These are phyloP conservation scores for Quambalaria eucalypti DNA, from an alignment of 1,284 basidiomycete genomes.

Conservation along the genomic window DNA sequence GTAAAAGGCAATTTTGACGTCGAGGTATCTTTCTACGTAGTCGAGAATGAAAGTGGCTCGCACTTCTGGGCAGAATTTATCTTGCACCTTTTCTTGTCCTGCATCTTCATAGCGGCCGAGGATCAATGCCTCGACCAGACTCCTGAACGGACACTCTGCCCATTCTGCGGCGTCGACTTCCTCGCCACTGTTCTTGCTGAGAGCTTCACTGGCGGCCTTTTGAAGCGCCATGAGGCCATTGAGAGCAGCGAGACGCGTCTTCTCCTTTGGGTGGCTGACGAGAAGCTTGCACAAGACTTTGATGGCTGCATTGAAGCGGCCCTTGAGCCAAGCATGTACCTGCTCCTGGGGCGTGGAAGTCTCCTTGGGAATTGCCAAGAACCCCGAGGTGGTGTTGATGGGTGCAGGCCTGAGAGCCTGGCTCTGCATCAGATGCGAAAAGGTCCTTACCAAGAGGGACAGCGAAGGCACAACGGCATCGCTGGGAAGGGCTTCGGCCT, in stretches of 20 bases:
- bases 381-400: background rate
- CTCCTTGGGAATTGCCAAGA: background rate
- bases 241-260: background rate
- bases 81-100: no score
- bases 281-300: background rate
- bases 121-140: conserved; percentile 18
- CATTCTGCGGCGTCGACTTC: conserved; percentile 6
- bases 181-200: no score
- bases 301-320: background rate
- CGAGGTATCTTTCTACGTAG: conserved; percentile 54
- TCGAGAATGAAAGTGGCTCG: conserved; percentile 25
- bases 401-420: background rate
- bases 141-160: conserved; percentile 24
- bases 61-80: conserved; percentile 23
- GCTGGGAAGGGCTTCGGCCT: background rate
- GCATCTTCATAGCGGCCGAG: conserved; percentile 16
- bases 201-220: background rate
- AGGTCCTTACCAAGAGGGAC: background rate
- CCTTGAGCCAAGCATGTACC: background rate
- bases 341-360: background rate
- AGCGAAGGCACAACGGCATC: background rate
- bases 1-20: conserved; percentile 81
- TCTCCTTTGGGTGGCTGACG: background rate
- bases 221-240: background rate
- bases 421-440: background rate